phyloP scores from a whole-genome alignment of 371 early-diverging fungal genomes.

The Blyttiomyces sp. region DNA sequence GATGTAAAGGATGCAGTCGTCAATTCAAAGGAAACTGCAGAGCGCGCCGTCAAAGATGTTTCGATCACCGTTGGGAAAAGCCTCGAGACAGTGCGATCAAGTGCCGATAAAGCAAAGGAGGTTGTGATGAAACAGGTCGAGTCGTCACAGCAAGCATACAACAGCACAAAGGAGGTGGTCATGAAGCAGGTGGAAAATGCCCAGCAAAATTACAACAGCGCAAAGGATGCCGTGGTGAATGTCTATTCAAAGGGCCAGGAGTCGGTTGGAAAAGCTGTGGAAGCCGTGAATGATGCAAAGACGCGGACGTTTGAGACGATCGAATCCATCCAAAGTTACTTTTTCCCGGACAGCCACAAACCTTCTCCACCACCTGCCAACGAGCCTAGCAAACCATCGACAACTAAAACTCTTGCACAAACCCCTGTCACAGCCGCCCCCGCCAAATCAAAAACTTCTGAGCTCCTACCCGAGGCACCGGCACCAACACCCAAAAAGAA shows the following conservation, averaged over 20 bases:
- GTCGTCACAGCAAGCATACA: background rate
- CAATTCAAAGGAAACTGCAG: background rate
- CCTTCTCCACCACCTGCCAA: conserved; percentile 6
- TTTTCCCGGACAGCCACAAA: background rate
- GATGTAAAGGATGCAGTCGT: background rate
- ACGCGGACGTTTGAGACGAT: no score
- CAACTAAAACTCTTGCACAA: background rate
- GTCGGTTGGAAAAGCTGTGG: background rate
- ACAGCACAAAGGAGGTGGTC: background rate
- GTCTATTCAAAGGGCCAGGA: background rate
- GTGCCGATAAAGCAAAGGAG: no score
- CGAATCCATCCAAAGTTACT: no score
- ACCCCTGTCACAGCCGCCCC: background rate
- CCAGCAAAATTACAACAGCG: background rate
- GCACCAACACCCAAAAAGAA: no score
- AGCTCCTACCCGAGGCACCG: background rate
- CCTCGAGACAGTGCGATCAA: background rate
- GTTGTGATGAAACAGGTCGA: no score
- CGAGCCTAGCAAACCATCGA: conserved; percentile 11
- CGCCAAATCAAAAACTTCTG: background rate
- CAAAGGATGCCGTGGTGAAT: background rate
- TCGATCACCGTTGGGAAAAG: background rate
- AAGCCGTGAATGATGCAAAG: background rate
- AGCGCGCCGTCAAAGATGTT: background rate
- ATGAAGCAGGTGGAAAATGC: background rate